phyloP scores from a whole-genome alignment of 108 stramenopile species.

The Skeletonema potamos region DNA sequence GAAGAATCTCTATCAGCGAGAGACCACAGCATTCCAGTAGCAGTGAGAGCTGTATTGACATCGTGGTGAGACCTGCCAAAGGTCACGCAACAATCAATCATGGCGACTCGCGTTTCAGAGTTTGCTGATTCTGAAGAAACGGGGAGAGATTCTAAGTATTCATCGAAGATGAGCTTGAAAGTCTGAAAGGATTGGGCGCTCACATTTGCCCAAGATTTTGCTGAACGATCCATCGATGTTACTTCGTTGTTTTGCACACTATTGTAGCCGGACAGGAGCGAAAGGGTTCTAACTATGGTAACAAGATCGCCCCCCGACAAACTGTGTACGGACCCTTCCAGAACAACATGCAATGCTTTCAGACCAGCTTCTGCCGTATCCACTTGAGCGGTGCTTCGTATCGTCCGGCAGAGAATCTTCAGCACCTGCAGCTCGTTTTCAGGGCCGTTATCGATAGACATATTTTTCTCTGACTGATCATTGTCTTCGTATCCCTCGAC shows the following conservation, averaged over 20 bases:
- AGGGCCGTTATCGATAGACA: background rate
- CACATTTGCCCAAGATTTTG: conserved; percentile 65
- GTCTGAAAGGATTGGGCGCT: conserved; percentile 80
- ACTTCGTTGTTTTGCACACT: background rate
- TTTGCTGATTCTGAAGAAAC: conserved; percentile 8
- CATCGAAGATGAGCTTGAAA: conserved; percentile 90
- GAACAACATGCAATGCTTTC: conserved; percentile 59
- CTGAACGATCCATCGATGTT: conserved; percentile 44
- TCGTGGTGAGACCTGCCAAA: conserved; percentile 86
- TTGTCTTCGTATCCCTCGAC: background rate
- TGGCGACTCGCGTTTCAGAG: conserved; percentile 43
- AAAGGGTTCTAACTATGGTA: conserved; percentile 55
- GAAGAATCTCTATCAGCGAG: conserved; percentile 80
- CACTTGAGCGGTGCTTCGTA: conserved; percentile 42
- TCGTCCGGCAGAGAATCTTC: conserved; percentile 66
- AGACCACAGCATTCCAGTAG: conserved; percentile 88
- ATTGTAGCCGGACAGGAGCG: conserved; percentile 51
- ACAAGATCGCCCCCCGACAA: conserved; percentile 56
- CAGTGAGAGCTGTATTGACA: conserved; percentile 90
- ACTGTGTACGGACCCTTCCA: conserved; percentile 76
- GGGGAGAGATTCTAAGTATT: conserved; percentile 59
- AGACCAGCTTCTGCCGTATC: conserved; percentile 69
- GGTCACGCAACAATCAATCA: conserved; percentile 83
- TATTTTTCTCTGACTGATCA: background rate
- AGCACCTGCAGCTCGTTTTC: conserved; percentile 38